Evolutionary conservation across 139 green algal genomes (phyloP).

Genomic region (Edaphochlamys debaryana): DNA sequence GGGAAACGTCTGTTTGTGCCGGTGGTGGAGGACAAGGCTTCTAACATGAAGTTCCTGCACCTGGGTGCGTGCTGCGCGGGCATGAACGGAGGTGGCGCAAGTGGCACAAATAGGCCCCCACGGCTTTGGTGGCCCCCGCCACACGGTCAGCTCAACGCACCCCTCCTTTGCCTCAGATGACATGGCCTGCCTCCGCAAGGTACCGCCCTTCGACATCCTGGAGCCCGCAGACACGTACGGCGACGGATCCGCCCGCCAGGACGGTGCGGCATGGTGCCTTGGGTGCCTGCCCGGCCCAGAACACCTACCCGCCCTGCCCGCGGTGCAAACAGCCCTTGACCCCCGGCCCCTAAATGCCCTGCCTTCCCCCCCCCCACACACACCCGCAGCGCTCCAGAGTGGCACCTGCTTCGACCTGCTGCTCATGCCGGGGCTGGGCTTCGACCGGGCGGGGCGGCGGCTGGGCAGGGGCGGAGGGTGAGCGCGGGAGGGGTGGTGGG

Average conservation of each 20-base stretch:
- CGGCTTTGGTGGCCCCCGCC: too few relatives aligned
- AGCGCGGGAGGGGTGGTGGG: background rate
- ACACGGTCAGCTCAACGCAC: too few relatives aligned
- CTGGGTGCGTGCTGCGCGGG: too few relatives aligned
- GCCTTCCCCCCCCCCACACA: background rate
- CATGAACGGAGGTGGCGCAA: too few relatives aligned
- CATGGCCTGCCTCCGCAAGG: conserved; percentile 50
- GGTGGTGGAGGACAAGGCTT: conserved; percentile 74
- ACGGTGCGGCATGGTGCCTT: conserved; percentile 53
- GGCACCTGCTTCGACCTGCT: conserved; percentile 71
- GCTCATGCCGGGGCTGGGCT: conserved; percentile 85
- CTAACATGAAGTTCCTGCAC: conserved; percentile 88
- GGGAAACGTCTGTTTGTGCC: conserved; percentile 75
- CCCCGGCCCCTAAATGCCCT: background rate
- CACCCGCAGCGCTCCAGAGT: conserved; percentile 11
- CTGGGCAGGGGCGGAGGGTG: conserved; percentile 83
- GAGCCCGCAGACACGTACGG: conserved; percentile 65
- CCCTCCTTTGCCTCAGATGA: conserved; percentile 49
- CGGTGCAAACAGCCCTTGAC: background rate
- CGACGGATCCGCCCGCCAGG: conserved; percentile 60
- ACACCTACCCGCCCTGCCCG: background rate
- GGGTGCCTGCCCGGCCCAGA: too few relatives aligned
- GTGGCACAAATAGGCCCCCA: too few relatives aligned
- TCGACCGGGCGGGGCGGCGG: conserved; percentile 66
- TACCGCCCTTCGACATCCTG: conserved; percentile 82